Evolutionary conservation across 768 basidiomycete species (phyloP), one percentile per base, ranked within the genome.

Genomic region (Phlegmacium glaucopus): DNA sequence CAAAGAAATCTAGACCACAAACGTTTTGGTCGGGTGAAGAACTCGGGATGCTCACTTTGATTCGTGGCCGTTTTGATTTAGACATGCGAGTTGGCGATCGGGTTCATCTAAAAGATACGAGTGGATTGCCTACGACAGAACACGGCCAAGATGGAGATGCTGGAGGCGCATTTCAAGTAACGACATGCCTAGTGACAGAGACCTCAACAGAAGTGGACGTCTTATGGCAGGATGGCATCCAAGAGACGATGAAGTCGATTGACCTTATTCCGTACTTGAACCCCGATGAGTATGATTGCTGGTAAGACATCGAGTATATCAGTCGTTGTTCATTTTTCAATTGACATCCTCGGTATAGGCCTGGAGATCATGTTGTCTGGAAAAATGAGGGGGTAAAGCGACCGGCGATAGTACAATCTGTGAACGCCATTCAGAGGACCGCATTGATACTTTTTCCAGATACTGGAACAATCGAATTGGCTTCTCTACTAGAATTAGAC

Each of bases 251-350:
- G 32, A 74, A 68, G 38, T 77, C 90, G 17, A 78, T 73, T 9
- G 75, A 82, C 16, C 68, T 94, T 15, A 82, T 94, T 36, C 92
- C 91, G 3, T 87, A 94, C 61, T 62, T 87, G 43, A 90, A 90
- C 50, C 80, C 91, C 9, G 94, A 95, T 63, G 94, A 96, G 66
- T 90, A 89, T 62, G 94, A 92, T 61, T 90, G 85, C 63, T 94
- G 89, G 88, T 89, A 54, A 58, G 84, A 64, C 36, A 7, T 48
- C 6, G 18, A 29, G 6, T 41, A 13, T 32, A 4, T 4, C 41
- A 28, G 32, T 32, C 38, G 16, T 25, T 39, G 44, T 44, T 12
- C 34, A 41, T n/a, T 16, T 29, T 18, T 22, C 5, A 22, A 47
- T 56, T 48, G 48, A 54, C 44, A 10, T 52, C 22, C 3, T 22